phyloP scores from a whole-genome alignment of 192 early-diverging fungal species.

The Spizellomyces sp. region DNA sequence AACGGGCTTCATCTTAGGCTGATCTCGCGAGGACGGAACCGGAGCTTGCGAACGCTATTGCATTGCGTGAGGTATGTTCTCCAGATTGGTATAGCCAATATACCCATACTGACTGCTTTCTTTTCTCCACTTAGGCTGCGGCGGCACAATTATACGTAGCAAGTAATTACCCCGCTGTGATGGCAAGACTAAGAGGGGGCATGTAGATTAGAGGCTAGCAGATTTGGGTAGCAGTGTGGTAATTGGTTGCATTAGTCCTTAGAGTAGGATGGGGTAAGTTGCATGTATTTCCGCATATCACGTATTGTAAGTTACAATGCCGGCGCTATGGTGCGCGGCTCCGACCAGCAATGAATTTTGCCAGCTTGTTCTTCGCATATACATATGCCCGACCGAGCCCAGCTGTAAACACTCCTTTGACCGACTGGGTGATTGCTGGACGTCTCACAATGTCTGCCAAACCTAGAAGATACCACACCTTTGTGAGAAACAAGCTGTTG shows the following conservation, averaged over 20 bases:
- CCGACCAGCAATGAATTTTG: slow-evolving; percentile 18
- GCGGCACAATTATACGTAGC: slow-evolving; percentile 30
- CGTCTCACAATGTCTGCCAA: slow-evolving; percentile 67
- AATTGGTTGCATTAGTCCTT: too few relatives aligned
- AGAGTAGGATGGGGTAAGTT: too few relatives aligned
- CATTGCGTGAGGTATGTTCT: slow-evolving; percentile 40
- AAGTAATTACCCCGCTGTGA: slow-evolving; percentile 19
- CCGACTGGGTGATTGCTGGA: slow-evolving; percentile 85
- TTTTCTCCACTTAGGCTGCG: slow-evolving; percentile 19
- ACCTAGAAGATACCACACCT: slow-evolving; percentile 47
- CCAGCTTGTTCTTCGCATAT: slow-evolving; percentile 48
- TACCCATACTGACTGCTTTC: neutral
- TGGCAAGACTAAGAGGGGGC: slow-evolving; percentile 15
- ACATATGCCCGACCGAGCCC: slow-evolving; percentile 51
- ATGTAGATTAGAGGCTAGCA: slow-evolving; percentile 2
- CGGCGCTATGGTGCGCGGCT: too few relatives aligned
- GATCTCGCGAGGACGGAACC: slow-evolving; percentile 83
- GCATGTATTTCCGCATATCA: too few relatives aligned
- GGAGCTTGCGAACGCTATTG: slow-evolving; percentile 83
- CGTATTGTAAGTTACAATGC: too few relatives aligned
- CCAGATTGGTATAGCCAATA: slow-evolving; percentile 13
- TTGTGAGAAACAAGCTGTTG: neutral
- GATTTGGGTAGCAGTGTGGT: too few relatives aligned
- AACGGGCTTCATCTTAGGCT: neutral
- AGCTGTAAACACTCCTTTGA: slow-evolving; percentile 91